These are phyloP conservation scores for Millerozyma miso DNA, from an alignment of 805 yeast genomes.

Conservation along the genomic window DNA sequence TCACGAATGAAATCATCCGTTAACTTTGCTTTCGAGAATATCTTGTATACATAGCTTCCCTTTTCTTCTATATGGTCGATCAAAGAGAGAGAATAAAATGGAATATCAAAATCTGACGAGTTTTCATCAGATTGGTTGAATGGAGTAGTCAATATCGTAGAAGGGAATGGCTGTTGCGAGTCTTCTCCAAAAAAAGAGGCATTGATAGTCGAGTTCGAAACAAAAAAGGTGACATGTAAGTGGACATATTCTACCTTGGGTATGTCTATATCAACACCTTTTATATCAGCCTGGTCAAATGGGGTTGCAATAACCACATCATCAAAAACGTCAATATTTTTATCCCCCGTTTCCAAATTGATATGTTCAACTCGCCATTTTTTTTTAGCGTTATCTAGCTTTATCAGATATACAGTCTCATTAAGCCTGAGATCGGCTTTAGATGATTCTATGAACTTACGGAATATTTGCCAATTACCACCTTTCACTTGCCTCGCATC, in stretches of 20 bases:
- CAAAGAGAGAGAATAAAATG: slow-evolving; percentile 32
- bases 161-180: slow-evolving; percentile 14
- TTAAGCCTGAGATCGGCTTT: slow-evolving; percentile 23
- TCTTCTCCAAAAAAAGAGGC: slow-evolving; percentile 11
- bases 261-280: slow-evolving; percentile 1
- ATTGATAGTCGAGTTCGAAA: slow-evolving; percentile 14
- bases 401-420: slow-evolving; percentile 7
- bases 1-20: background rate
- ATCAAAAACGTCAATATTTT: slow-evolving; percentile 25
- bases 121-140: slow-evolving; percentile 3
- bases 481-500: slow-evolving; percentile 34
- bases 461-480: slow-evolving; percentile 44
- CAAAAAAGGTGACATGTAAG: slow-evolving; percentile 35
- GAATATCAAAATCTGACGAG: slow-evolving; percentile 1
- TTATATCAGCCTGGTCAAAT: slow-evolving; percentile 23
- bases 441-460: slow-evolving; percentile 31
- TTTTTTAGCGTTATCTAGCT: background rate
- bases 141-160: slow-evolving; percentile 19
- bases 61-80: slow-evolving; percentile 21
- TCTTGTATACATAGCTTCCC: slow-evolving; percentile 36
- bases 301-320: slow-evolving; percentile 46
- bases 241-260: slow-evolving; percentile 30
- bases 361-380: background rate
- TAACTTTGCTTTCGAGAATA: slow-evolving; percentile 25
- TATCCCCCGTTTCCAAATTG: background rate